Evolutionary conservation across 2,329 filamentous ascomycete species (phyloP).

Genomic region (Colletotrichum salicis): DNA sequence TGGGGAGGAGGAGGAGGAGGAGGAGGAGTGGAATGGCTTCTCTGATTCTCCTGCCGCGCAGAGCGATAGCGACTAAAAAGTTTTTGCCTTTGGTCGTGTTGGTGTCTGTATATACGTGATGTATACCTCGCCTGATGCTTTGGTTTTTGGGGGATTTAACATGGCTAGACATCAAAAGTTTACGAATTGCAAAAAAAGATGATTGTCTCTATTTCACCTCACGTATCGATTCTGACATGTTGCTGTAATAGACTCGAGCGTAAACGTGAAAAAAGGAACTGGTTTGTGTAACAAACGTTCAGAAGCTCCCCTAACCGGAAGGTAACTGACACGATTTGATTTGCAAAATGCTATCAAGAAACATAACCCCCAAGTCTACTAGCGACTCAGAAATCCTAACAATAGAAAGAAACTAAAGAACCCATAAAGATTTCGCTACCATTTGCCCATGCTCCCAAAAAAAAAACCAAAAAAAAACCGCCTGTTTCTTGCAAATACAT

Average conservation of each 20-base stretch:
- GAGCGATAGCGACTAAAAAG: slow-evolving; percentile 48
- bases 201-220: no score
- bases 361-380: background rate
- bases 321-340: background rate
- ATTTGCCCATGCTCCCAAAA: slow-evolving; percentile 3
- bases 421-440: slow-evolving; percentile 12
- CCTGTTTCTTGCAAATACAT: slow-evolving; percentile 13
- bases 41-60: slow-evolving; percentile 47
- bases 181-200: no score
- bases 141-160: no score
- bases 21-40: slow-evolving; percentile 69
- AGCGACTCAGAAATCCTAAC: background rate
- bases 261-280: background rate
- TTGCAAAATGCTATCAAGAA: background rate
- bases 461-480: background rate
- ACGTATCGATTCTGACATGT: no score
- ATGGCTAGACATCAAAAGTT: no score
- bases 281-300: no score
- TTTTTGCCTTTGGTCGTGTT: no score
- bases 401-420: background rate
- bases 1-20: slow-evolving; percentile 44
- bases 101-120: no score
- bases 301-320: no score
- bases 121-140: no score
- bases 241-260: no score